Conservation (phyloP, 163 green algal species). For the Scenedesmus sp. region DNA sequence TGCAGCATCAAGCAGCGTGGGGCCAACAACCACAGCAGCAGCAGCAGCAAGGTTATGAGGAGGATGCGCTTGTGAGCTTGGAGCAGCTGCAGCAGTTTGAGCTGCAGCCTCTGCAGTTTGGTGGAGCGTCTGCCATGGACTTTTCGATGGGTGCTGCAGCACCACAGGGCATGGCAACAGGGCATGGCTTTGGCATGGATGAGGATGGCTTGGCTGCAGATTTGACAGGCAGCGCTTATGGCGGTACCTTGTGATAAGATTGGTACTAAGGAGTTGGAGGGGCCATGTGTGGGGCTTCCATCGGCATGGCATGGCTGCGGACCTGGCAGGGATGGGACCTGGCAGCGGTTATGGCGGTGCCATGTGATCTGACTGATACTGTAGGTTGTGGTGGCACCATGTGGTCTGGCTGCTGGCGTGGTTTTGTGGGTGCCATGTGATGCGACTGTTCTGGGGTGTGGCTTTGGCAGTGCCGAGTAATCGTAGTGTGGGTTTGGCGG, state of each 20-base stretch:
- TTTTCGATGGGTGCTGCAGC: background rate
- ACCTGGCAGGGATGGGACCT: too few relatives aligned
- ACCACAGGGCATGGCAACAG: background rate
- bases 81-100: conserved; percentile 8
- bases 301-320: too few relatives aligned
- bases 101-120: background rate
- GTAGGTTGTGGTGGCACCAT: too few relatives aligned
- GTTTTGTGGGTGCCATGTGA: too few relatives aligned
- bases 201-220: background rate
- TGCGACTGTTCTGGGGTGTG: too few relatives aligned
- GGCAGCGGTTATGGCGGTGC: too few relatives aligned
- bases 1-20: background rate
- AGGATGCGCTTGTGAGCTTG: background rate
- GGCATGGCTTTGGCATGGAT: background rate
- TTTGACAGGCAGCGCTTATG: too few relatives aligned
- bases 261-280: background rate
- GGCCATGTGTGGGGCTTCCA: too few relatives aligned
- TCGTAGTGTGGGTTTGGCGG: too few relatives aligned
- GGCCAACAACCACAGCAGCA: background rate
- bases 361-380: too few relatives aligned
- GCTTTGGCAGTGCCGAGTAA: too few relatives aligned
- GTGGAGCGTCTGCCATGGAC: background rate
- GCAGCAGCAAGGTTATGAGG: background rate
- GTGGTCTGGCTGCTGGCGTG: too few relatives aligned
- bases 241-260: background rate